A percentile compares a stretch with the other conserved stretches of the same genome.
These are phyloP conservation scores for Suhomyces vadensis DNA, from an alignment of 805 yeast genomes.

Conservation along the genomic window DNA sequence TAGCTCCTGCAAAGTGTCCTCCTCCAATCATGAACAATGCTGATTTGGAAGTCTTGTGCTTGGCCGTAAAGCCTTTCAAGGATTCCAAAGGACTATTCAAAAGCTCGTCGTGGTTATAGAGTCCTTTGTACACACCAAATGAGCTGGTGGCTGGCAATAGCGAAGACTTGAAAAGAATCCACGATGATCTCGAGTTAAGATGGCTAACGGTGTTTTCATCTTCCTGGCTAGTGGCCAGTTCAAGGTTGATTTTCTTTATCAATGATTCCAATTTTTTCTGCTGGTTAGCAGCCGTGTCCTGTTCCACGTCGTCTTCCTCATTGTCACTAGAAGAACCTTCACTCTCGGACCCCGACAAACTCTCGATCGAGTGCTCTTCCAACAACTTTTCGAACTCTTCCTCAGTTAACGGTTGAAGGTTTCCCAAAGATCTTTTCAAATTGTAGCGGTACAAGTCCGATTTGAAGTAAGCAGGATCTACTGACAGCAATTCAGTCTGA, in stretches of 20 bases:
- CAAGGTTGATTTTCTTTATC: conserved; percentile 23
- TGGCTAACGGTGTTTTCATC: conserved; percentile 46
- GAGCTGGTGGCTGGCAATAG: conserved; percentile 47
- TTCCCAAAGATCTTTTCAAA: conserved; percentile 50
- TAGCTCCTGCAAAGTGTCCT: conserved; percentile 97
- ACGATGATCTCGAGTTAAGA: conserved; percentile 71
- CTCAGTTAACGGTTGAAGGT: conserved; percentile 49
- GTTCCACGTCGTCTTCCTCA: conserved; percentile 27
- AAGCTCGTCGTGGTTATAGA: conserved; percentile 46
- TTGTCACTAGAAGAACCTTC: conserved; percentile 36
- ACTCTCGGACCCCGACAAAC: conserved; percentile 57
- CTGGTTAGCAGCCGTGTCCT: conserved; percentile 24
- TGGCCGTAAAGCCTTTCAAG: conserved; percentile 38
- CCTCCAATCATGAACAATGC: conserved; percentile 95
- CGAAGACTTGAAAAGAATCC: conserved; percentile 54
- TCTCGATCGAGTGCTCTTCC: conserved; percentile 50
- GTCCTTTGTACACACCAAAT: conserved; percentile 67
- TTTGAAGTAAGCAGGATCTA: conserved; percentile 42
- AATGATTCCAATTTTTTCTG: conserved; percentile 21
- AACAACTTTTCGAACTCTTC: conserved; percentile 58
- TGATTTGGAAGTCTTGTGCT: conserved; percentile 44
- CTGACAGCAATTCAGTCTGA: background rate
- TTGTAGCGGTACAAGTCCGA: conserved; percentile 62
- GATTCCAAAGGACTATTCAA: conserved; percentile 51
- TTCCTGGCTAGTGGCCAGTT: background rate